Evolutionary conservation across 2,329 filamentous ascomycete genomes (phyloP), one percentile per base, ranked within the genome.

Genomic region (Hypocrella siamensis): DNA sequence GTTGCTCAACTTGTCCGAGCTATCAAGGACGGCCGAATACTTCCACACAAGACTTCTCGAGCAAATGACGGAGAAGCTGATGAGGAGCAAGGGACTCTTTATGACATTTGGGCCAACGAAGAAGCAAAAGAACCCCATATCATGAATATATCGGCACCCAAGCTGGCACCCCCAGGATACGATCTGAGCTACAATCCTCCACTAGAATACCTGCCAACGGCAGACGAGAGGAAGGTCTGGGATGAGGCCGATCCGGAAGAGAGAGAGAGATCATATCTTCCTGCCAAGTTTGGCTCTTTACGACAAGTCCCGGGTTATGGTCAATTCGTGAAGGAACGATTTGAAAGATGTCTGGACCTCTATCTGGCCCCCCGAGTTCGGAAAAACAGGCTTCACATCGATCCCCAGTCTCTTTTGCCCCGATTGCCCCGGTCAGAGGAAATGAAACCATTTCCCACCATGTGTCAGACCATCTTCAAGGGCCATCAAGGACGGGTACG

Each of bases 1-100:
- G 74, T 98, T 31, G 93, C 94, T 74, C 96, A 98, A 61, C 75
- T 98, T 46, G 90, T 96, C 33, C 84, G 82, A 48, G 90, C 90
- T 24, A 98, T 98, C 44, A 76, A 80, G 41, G 88, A 96, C 56
- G 90, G 92, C 22, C 75, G 85, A 31, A 96, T 98, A 42, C 61
- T 93, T 46, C 92, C 92, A 4, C 93, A 92, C 60, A 84, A 77
- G 50, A 73, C 84, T 4, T 75, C 75, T 0, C 67, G 75, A 46
- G 80, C 70, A 40, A 60, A 56, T 27, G 57, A 83, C 44, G 69
- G 76, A 39, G 73, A 86, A 41, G 74, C 82, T 34, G 71, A 80
- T 32, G 75, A 82, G 34, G 65, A 80, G 36, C 75, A 80, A 33
- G 64, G 79, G 26, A 69, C 70, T 17, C 76, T 75, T 46, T 93